Base-by-base conservation (phyloP, 495 filamentous ascomycete genomes). In the Clavariopsis aquatica region DNA sequence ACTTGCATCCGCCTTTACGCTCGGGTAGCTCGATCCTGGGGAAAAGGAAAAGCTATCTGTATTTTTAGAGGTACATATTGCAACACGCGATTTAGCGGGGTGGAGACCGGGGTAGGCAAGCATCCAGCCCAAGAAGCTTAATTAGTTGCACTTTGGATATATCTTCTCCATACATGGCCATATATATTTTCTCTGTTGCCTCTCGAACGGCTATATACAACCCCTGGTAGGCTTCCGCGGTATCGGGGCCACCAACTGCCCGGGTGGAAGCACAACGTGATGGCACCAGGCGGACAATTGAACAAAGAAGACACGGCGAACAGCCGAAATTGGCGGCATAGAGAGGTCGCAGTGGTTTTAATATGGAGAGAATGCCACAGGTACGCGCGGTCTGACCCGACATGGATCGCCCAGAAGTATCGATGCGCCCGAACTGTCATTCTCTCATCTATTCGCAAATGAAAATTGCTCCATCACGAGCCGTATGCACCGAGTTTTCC, bases 31-130 rank as follows among this genome's bases (percentile, higher is more conserved):
- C 3, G 49, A 31, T 59, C 36, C 56, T 66, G 63, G 64, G 58
- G 64, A 38, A 57, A 58, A 52, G 52, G 43, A 53, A n/a, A 47
- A 9, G 38, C 15, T 43, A 28, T 43, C 23, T 29, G 28, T 67
- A 67, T 62, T 67, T 67, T 62, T 67, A 62, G 64, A 62, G 10
- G n/a, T 62, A 31, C 64, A 67, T 27, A 62, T 67, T 59, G 63
- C 46, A 28, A 59, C 65, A 68, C 65, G 65, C 65, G 65, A 56
- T 27, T 53, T 58, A 43, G 45, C 59, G 45, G 54, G 59, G 58
- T 31, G 22, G 0, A 19, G 59, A 68, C 65, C 29, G 43, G 65
- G 65, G 54, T 68, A 36, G 19, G 22, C 45, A 24, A 20, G 49
- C 51, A 27, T 57, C 64, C n/a, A 67, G 51, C 52, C 58, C 49